phyloP scores from a whole-genome alignment of 371 early-diverging fungal genomes.

The Actinomucor elegans region DNA sequence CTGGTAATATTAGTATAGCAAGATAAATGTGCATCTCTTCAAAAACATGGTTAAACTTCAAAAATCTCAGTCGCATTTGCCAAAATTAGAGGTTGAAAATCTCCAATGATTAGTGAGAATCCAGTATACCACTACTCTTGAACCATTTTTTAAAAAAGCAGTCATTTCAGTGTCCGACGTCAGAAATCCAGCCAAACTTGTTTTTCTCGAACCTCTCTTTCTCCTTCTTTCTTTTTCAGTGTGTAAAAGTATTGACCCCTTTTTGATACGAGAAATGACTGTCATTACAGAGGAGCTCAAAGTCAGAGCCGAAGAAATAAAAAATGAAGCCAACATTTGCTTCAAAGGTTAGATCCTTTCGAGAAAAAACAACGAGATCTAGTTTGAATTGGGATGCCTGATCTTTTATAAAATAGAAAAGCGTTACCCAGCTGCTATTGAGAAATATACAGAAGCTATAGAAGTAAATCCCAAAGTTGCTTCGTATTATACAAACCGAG shows the following conservation, averaged over 20 bases:
- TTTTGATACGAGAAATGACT: slow-evolving; percentile 6
- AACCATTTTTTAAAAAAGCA: too few relatives aligned
- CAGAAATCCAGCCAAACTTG: too few relatives aligned
- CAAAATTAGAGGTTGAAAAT: too few relatives aligned
- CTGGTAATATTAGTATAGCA: too few relatives aligned
- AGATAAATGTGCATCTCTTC: too few relatives aligned
- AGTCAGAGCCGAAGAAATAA: slow-evolving; percentile 61
- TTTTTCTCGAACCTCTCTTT: neutral
- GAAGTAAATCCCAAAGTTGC: slow-evolving; percentile 79
- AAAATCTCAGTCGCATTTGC: too few relatives aligned
- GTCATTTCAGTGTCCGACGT: too few relatives aligned
- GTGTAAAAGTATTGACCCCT: too few relatives aligned
- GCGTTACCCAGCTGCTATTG: slow-evolving; percentile 81
- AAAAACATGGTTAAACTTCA: too few relatives aligned
- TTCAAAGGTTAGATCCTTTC: slow-evolving; percentile 59
- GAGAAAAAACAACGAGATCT: neutral
- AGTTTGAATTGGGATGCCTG: neutral
- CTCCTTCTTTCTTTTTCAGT: neutral
- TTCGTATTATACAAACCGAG: slow-evolving; percentile 90
- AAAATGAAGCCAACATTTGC: slow-evolving; percentile 76
- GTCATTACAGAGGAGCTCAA: slow-evolving; percentile 44
- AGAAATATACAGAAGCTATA: slow-evolving; percentile 84
- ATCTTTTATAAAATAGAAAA: slow-evolving; percentile 31
- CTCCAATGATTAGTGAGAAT: too few relatives aligned
- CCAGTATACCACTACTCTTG: too few relatives aligned